Evolutionary conservation across 805 yeast species (phyloP).

Genomic region (Ogataea wickerhamii): DNA sequence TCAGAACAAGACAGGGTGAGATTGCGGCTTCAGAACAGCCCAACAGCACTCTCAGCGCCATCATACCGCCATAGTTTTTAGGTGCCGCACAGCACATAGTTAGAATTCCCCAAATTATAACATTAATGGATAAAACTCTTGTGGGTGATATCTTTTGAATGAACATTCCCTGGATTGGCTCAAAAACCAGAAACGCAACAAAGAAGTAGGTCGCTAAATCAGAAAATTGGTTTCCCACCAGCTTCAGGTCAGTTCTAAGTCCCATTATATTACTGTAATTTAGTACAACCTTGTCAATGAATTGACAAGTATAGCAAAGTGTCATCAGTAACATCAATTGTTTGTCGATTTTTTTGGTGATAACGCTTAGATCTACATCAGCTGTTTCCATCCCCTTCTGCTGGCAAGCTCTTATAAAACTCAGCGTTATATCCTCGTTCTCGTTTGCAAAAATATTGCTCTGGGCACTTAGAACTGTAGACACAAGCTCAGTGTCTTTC

Average conservation of each 20-base stretch:
- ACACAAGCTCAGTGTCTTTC: slow-evolving; percentile 3
- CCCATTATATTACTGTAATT: slow-evolving; percentile 56
- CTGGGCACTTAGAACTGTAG: slow-evolving; percentile 7
- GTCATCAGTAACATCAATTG: slow-evolving; percentile 48
- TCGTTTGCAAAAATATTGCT: slow-evolving; percentile 14
- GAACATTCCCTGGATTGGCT: slow-evolving; percentile 43
- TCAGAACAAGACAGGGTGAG: slow-evolving; percentile 33
- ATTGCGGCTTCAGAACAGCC: slow-evolving; percentile 30
- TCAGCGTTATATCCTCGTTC: slow-evolving; percentile 11
- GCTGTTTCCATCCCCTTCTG: slow-evolving; percentile 1
- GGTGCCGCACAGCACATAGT: slow-evolving; percentile 46
- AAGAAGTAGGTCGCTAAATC: slow-evolving; percentile 35
- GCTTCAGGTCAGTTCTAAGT: slow-evolving; percentile 42
- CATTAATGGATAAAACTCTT: slow-evolving; percentile 43
- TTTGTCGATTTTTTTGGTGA: slow-evolving; percentile 42
- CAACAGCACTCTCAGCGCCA: slow-evolving; percentile 36
- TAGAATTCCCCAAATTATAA: slow-evolving; percentile 59
- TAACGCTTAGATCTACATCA: slow-evolving; percentile 6
- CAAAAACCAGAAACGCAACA: slow-evolving; percentile 58
- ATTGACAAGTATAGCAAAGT: slow-evolving; percentile 50
- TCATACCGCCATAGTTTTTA: slow-evolving; percentile 39
- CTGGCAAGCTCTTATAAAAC: slow-evolving; percentile 11
- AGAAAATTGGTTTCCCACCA: slow-evolving; percentile 38
- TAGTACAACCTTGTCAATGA: slow-evolving; percentile 53
- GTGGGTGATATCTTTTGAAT: slow-evolving; percentile 57